Evolutionary conservation across 768 basidiomycete genomes (phyloP).

Genomic region (Xerocomellus dryophilus): DNA sequence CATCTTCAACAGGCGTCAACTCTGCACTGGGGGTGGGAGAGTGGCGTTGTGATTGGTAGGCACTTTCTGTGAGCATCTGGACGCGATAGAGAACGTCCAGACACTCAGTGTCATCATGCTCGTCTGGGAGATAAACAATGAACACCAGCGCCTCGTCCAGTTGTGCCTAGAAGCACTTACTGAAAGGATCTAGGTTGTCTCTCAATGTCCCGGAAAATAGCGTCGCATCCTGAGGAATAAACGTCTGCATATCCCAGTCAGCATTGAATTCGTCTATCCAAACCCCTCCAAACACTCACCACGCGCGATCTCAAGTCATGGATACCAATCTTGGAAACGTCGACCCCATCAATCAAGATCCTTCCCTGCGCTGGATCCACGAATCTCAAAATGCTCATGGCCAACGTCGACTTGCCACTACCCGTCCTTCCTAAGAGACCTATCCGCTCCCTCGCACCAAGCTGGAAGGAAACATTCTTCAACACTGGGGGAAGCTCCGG

Average conservation of each 20-base stretch:
- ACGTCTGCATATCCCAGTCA: slow-evolving; percentile 48
- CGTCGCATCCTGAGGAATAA: slow-evolving; percentile 74
- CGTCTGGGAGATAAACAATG: slow-evolving; percentile 38
- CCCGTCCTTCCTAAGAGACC: slow-evolving; percentile 82
- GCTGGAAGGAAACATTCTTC: slow-evolving; percentile 67
- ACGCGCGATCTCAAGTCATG: slow-evolving; percentile 77
- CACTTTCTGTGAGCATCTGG: slow-evolving; percentile 61
- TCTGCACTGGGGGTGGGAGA: slow-evolving; percentile 49
- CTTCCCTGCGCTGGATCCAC: slow-evolving; percentile 73
- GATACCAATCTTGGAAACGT: slow-evolving; percentile 81
- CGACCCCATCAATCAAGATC: slow-evolving; percentile 84
- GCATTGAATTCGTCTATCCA: neutral
- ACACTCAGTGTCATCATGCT: slow-evolving; percentile 78
- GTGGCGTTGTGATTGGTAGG: slow-evolving; percentile 45
- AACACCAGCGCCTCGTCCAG: neutral
- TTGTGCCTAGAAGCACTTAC: slow-evolving; percentile 26
- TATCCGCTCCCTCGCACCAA: slow-evolving; percentile 70
- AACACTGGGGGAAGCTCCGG: slow-evolving; percentile 82
- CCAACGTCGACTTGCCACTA: slow-evolving; percentile 79
- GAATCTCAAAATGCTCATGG: slow-evolving; percentile 83
- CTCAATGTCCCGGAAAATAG: slow-evolving; percentile 79
- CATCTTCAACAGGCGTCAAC: slow-evolving; percentile 42
- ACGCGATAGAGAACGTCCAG: slow-evolving; percentile 79
- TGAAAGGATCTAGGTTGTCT: slow-evolving; percentile 73
- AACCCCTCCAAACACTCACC: slow-evolving; percentile 38